Evolutionary conservation across 345 rosid genomes (phyloP), one percentile per base, ranked within the genome.

Genomic region (Pistacia atlantica): DNA sequence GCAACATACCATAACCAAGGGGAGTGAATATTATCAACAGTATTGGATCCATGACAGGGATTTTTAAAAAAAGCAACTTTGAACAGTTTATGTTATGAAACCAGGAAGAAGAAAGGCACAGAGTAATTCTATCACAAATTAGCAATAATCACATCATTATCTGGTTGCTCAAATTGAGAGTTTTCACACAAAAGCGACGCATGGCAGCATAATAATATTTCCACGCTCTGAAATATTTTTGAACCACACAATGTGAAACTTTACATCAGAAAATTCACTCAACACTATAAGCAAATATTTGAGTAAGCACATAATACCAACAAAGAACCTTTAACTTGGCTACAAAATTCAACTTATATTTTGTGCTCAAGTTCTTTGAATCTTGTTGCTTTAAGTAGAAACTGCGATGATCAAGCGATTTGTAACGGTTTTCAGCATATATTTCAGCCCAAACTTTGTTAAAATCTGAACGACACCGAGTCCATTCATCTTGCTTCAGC

Each of bases 401-500:
- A 5, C 45, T 42, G 6, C 45, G 45, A 42, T 42, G 45, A 42
- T 42, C 45, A 42, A 42, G 45, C 0, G 45, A 42, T 42, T 42
- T 42, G 6, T 42, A 8, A 42, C 6, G 6, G 6, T 42, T 42
- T 8, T 42, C 6, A 8, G 45, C 45, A 38, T 38, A 38, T 5
- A 38, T 38, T 3, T 38, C 45, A 38, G 45, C 45, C 45, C 45
- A 2, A 5, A 38, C 45, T 38, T 38, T 3, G 6, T 38, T 38
- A 38, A 22, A 22, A 22, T 22, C 25, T 22, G 25, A 22, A 22
- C 25, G 25, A 22, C 25, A 22, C 25, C 25, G 6, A 38, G 6
- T 38, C 45, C 4, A 8, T 38, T 8, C n/a, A 4, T 38, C 45
- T 38, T 38, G 45, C 7, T 38, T 92, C 85, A 92, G 98, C 88